phyloP scores from a whole-genome alignment of 768 basidiomycete species.

The Xerocomellus amylosporus region DNA sequence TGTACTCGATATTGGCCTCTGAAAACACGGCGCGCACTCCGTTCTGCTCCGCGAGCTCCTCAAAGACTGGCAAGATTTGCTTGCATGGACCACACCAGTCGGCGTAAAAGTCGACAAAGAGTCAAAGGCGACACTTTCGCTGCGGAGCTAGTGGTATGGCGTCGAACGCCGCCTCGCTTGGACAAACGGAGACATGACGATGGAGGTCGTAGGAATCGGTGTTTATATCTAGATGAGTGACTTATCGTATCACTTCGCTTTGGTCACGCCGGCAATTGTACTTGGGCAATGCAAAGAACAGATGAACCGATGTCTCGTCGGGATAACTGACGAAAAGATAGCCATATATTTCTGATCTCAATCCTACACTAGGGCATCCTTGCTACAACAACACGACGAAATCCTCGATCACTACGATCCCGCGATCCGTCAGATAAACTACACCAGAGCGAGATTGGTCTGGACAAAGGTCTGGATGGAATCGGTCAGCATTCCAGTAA shows the following conservation, averaged over 20 bases:
- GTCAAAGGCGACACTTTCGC: no score
- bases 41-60: not conserved
- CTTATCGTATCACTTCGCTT: no score
- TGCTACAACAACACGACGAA: not conserved
- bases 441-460: accelerated
- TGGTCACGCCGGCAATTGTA: no score
- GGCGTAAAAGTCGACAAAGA: slow-evolving; percentile 21
- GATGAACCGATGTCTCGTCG: not conserved
- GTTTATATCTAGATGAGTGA: no score
- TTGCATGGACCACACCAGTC: slow-evolving; percentile 19
- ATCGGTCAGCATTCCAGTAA: not conserved
- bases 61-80: slow-evolving; percentile 14
- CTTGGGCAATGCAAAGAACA: not conserved
- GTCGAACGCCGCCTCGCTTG: no score
- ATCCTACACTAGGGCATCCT: not conserved
- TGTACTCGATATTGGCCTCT: slow-evolving; percentile 71
- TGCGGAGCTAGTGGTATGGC: no score
- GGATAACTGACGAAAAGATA: not conserved
- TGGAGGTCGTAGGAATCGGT: no score
- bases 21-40: slow-evolving; percentile 48
- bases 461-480: not conserved
- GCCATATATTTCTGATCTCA: not conserved
- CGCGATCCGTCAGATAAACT: no score
- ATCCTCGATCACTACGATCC: not conserved
- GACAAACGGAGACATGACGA: no score